phyloP scores from a whole-genome alignment of 2,329 filamentous ascomycete genomes.

The Trichoderma sp. region DNA sequence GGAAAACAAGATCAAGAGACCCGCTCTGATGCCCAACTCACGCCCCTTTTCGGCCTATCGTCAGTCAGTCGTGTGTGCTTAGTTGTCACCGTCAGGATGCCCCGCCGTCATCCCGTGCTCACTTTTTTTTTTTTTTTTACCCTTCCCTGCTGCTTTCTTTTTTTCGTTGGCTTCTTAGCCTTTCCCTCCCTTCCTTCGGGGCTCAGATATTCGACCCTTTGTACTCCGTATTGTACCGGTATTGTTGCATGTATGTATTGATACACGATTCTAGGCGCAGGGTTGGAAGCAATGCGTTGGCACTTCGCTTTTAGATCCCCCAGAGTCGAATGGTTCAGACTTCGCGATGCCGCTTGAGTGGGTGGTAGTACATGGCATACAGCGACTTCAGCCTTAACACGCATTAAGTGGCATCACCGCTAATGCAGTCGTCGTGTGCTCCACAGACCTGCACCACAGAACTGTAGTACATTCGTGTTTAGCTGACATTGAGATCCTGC shows the following conservation, averaged over 20 bases:
- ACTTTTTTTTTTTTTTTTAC: background rate
- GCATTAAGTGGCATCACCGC: background rate
- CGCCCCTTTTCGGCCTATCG: background rate
- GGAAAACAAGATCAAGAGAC: background rate
- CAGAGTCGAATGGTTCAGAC: background rate
- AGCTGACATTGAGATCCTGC: background rate
- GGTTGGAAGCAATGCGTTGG: background rate
- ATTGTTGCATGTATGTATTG: background rate
- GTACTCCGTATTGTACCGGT: background rate
- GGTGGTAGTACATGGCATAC: background rate
- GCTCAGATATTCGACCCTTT: background rate
- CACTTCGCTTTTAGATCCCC: background rate
- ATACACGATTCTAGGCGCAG: background rate
- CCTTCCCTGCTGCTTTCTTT: background rate
- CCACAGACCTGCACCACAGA: background rate
- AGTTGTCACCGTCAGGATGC: slow-evolving; percentile 4
- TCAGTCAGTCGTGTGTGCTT: background rate
- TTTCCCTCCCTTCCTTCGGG: background rate
- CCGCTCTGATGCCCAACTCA: slow-evolving; percentile 20
- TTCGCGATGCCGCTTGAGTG: background rate
- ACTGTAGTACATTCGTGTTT: background rate
- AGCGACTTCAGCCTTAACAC: slow-evolving; percentile 19
- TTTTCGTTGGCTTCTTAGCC: background rate
- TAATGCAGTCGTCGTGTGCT: slow-evolving; percentile 10
- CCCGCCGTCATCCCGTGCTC: background rate